These are phyloP conservation scores for Shiraia sp. DNA, from an alignment of 2,329 filamentous ascomycete genomes.

Conservation along the genomic window DNA sequence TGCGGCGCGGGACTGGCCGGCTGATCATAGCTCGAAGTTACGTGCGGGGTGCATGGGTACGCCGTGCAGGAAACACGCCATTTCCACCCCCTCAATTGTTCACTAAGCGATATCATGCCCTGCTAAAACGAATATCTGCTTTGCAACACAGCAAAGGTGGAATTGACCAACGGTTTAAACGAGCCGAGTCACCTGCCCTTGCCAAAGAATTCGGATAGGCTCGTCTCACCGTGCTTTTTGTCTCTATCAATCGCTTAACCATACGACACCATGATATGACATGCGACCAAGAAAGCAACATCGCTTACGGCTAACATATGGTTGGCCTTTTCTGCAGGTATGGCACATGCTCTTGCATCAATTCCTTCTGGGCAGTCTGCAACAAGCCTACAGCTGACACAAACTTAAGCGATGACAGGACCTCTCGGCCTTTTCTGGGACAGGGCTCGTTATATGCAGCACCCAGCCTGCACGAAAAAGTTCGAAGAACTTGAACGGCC, in stretches of 20 bases:
- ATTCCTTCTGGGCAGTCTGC: no score
- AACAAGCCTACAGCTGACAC: no score
- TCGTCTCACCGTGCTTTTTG: constrained; percentile 2
- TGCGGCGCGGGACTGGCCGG: constrained; percentile 27
- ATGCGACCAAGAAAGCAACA: constrained; percentile 3
- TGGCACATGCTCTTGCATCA: neutral
- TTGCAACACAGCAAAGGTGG: no score
- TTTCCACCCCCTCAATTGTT: neutral
- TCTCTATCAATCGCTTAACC: constrained; percentile 1
- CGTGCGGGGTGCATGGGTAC: constrained; percentile 28
- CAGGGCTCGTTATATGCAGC: no score
- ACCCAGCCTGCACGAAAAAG: no score
- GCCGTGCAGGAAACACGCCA: neutral
- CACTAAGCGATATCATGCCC: neutral
- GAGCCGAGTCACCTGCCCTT: neutral
- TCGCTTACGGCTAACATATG: neutral
- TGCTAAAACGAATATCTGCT: no score
- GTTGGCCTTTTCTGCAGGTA: neutral
- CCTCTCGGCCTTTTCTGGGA: no score
- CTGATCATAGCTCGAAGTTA: constrained; percentile 20
- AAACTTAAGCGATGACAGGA: no score
- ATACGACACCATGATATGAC: constrained; percentile 1
- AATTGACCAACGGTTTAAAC: neutral
- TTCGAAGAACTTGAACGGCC: no score
- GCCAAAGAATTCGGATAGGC: neutral